Conservation (phyloP, 2,329 filamentous ascomycete species). For the Pseudocercospora fijiensis region DNA sequence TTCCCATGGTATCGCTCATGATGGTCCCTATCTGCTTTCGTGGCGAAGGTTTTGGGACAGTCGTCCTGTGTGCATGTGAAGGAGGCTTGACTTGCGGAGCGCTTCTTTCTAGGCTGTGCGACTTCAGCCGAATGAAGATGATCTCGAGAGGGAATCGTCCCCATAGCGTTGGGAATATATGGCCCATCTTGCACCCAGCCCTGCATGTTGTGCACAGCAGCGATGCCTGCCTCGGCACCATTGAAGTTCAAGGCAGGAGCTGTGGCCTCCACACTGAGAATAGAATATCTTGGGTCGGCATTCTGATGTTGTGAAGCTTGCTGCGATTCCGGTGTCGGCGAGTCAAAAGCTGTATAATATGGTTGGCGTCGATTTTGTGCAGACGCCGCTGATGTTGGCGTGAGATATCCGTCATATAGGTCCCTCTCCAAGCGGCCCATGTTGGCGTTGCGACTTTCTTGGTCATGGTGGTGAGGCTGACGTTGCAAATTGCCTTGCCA, state of each 20-base stretch:
- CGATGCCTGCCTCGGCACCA: not conserved
- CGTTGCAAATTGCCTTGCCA: not conserved
- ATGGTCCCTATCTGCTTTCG: conserved; percentile 5
- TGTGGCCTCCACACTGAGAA: not conserved
- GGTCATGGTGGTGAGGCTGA: not conserved
- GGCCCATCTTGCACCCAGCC: not conserved
- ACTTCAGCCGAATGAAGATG: not conserved
- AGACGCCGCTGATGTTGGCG: not conserved
- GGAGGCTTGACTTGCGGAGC: not conserved
- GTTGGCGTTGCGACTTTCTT: not conserved
- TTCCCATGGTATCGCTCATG: conserved; percentile 12
- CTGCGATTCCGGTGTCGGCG: not conserved
- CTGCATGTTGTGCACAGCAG: not conserved
- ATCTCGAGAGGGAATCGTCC: not conserved
- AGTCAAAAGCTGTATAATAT: not conserved
- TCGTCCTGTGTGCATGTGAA: conserved; percentile 5
- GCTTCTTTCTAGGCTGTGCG: not conserved
- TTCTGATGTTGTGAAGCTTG: not conserved
- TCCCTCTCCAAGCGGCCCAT: no score
- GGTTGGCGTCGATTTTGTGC: not conserved
- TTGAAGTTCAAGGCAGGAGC: not conserved
- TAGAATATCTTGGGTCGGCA: not conserved
- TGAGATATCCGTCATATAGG: not conserved
- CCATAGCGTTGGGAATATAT: not conserved
- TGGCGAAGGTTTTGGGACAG: not conserved